Conservation (phyloP, 2,329 filamentous ascomycete genomes). For the Cladophialophora immunda region DNA sequence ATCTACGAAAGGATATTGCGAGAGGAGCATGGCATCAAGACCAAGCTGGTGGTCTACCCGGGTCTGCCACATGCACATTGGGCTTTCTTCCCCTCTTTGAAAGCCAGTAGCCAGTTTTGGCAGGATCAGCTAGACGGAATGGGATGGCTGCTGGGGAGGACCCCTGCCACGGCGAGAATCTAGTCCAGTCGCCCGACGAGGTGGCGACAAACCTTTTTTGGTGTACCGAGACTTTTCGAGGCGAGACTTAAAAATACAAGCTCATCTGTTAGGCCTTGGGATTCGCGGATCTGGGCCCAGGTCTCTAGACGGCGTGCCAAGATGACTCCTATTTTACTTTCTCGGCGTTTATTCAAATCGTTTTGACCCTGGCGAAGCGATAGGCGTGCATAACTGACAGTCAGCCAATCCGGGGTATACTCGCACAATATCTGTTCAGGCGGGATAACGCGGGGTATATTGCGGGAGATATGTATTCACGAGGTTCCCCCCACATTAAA, state of each 20-base stretch:
- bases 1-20: constrained; percentile 39
- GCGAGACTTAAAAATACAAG: not conserved
- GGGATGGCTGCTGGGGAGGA: constrained; percentile 35
- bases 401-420: constrained; percentile 1
- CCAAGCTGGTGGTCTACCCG: constrained; percentile 44
- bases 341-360: not conserved
- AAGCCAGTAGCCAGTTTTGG: constrained; percentile 39
- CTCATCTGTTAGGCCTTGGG: not conserved
- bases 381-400: not conserved
- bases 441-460: constrained; percentile 5
- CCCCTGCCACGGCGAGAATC: constrained; percentile 7
- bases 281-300: not conserved
- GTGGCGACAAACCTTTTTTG: not conserved
- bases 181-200: not conserved
- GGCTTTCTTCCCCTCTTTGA: constrained; percentile 40
- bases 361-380: not conserved
- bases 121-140: constrained; percentile 39
- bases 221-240: not conserved
- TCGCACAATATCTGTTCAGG: not conserved
- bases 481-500: not conserved
- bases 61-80: constrained; percentile 47
- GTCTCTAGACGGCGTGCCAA: not conserved
- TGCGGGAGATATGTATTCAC: not conserved
- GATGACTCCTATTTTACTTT: not conserved
- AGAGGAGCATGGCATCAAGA: constrained; percentile 41